These are phyloP conservation scores for Apiotrichum laibachii DNA, from an alignment of 1,284 basidiomycete species.

Conservation along the genomic window DNA sequence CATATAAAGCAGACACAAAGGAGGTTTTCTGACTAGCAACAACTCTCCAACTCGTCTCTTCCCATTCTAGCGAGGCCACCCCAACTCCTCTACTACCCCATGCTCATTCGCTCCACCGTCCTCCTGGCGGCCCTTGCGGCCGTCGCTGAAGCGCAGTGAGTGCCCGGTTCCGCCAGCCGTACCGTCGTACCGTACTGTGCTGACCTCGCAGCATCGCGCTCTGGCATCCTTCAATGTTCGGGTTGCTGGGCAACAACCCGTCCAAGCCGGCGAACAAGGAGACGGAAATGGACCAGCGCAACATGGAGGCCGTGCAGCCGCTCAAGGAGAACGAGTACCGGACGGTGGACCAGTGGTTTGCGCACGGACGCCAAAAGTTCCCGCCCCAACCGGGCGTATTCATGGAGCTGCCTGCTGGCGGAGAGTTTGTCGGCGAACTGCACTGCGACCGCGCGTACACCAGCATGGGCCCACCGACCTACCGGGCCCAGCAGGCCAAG, in stretches of 20 bases:
- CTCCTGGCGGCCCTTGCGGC: too few species aligned
- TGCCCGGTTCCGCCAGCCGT: too few species aligned
- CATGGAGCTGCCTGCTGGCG: conserved; percentile 12
- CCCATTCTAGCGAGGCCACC: too few species aligned
- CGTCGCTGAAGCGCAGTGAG: too few species aligned
- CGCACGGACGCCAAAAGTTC: conserved; percentile 48
- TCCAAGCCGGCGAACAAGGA: not conserved
- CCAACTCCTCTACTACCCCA: too few species aligned
- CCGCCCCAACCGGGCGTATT: conserved; percentile 3
- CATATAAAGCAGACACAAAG: too few species aligned
- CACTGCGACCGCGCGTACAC: conserved; percentile 10
- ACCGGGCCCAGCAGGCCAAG: not conserved
- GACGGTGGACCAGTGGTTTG: conserved; percentile 59
- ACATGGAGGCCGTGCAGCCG: not conserved
- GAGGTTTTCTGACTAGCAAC: too few species aligned
- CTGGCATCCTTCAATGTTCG: conserved; percentile 14
- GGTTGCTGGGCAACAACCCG: not conserved
- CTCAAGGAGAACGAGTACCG: not conserved
- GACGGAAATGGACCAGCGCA: not conserved
- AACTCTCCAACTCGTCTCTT: too few species aligned
- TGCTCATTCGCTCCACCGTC: too few species aligned
- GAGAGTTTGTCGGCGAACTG: conserved; percentile 9
- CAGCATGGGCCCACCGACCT: not conserved
- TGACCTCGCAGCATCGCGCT: not conserved
- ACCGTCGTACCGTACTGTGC: not conserved